Percentiles rank a stretch among this genome's conserved stretches.
These are phyloP conservation scores for Naganishia sp. DNA, from an alignment of 1,284 basidiomycete genomes.

Conservation along the genomic window DNA sequence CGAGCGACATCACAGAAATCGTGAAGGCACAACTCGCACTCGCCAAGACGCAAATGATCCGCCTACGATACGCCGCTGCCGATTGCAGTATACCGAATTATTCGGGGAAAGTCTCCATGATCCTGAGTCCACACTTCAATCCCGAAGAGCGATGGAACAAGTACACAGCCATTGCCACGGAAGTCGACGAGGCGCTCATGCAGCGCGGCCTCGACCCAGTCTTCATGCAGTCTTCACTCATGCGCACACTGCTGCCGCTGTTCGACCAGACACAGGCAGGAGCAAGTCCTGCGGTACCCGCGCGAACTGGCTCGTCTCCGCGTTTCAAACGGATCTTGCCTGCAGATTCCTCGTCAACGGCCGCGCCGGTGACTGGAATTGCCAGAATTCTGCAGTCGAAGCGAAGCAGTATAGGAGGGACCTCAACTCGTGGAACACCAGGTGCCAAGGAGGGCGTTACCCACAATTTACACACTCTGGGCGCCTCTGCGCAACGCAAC, in stretches of 20 bases:
- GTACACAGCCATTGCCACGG: background rate
- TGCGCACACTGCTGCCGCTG: constrained; percentile 1
- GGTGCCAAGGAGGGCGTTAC: background rate
- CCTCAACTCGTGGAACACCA: background rate
- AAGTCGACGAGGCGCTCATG: constrained; percentile 14
- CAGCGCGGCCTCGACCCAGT: constrained; percentile 3
- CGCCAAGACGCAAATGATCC: constrained; percentile 11
- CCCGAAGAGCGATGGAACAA: constrained; percentile 10
- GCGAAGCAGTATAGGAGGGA: background rate
- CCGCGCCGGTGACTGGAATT: background rate
- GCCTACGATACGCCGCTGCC: constrained; percentile 17
- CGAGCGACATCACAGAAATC: too few species aligned
- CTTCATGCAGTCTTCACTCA: background rate
- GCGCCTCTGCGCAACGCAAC: background rate
- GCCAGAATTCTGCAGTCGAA: background rate
- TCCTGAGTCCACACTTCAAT: background rate
- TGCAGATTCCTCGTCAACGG: background rate
- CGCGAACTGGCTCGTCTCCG: background rate
- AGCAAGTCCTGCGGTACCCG: background rate
- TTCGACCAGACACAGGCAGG: background rate
- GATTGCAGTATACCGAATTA: constrained; percentile 8
- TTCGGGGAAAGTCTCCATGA: background rate
- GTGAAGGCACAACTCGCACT: background rate
- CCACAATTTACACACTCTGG: background rate
- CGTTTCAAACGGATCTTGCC: background rate